These are phyloP conservation scores for Periconia sp. DNA, from an alignment of 2,329 filamentous ascomycete species.

Conservation along the genomic window DNA sequence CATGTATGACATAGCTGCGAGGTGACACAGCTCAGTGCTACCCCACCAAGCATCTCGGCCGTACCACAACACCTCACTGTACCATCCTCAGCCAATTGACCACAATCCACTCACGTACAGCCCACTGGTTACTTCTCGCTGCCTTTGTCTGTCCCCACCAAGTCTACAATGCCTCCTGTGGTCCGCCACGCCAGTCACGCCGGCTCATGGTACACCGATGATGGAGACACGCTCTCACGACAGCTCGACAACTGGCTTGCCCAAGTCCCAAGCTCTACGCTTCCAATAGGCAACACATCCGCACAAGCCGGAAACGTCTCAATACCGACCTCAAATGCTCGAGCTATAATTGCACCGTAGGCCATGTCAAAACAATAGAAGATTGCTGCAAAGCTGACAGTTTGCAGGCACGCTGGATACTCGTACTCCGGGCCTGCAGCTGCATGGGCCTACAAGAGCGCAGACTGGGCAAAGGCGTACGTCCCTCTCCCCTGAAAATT, in stretches of 20 bases:
- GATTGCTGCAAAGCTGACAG: slow-evolving; percentile 34
- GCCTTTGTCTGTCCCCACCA: slow-evolving; percentile 1
- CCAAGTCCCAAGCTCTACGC: slow-evolving; percentile 70
- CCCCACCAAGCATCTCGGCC: slow-evolving; percentile 22
- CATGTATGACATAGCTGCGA: no score
- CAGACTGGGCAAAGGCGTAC: slow-evolving; percentile 79
- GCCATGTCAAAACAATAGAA: slow-evolving; percentile 37
- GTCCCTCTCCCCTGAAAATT: slow-evolving; percentile 24
- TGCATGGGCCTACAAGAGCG: slow-evolving; percentile 90
- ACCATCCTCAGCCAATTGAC: slow-evolving; percentile 3
- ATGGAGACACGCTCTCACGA: slow-evolving; percentile 62
- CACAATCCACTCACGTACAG: not conserved
- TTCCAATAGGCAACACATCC: slow-evolving; percentile 60
- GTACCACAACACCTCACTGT: slow-evolving; percentile 4
- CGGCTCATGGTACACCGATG: slow-evolving; percentile 82
- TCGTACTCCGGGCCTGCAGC: slow-evolving; percentile 89
- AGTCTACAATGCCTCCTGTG: slow-evolving; percentile 9
- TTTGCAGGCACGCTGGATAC: slow-evolving; percentile 86
- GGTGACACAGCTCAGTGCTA: no score
- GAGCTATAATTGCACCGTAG: slow-evolving; percentile 92
- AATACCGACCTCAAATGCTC: slow-evolving; percentile 75
- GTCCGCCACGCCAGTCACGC: slow-evolving; percentile 73
- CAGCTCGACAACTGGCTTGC: slow-evolving; percentile 80
- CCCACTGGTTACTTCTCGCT: no score
- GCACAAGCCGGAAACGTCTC: slow-evolving; percentile 43